Conservation (phyloP, 352 stramenopile genomes). For the Globisporangium cylindrosporum region DNA sequence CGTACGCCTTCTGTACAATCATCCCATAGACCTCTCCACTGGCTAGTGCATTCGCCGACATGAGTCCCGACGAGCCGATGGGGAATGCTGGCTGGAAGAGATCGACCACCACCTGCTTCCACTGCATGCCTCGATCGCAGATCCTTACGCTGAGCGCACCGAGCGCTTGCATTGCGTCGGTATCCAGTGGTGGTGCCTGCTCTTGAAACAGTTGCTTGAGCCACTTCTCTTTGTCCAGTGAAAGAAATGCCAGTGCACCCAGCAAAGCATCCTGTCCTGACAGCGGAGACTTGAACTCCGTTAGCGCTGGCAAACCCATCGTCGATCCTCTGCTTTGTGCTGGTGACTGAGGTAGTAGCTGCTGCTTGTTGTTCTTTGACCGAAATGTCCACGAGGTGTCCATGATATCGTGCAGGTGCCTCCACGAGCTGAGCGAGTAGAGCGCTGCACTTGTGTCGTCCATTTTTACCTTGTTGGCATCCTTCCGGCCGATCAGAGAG, state of each 20-base stretch:
- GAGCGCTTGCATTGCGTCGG: neutral
- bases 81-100: conserved; percentile 41
- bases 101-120: conserved; percentile 42
- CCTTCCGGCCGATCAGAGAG: neutral
- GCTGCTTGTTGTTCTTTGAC: neutral
- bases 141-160: conserved; percentile 20
- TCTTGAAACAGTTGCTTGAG: conserved; percentile 21
- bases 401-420: conserved; percentile 22
- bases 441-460: neutral
- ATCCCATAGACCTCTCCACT: conserved; percentile 34
- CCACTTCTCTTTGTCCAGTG: conserved; percentile 22
- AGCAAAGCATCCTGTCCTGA: conserved; percentile 33
- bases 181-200: neutral
- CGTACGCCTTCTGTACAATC: conserved; percentile 58
- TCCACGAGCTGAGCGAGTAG: conserved; percentile 26
- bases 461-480: neutral
- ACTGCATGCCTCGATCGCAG: conserved; percentile 27
- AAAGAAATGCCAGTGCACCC: conserved; percentile 27
- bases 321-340: neutral
- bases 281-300: conserved; percentile 22
- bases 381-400: conserved; percentile 31
- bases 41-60: conserved; percentile 19
- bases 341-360: neutral
- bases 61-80: conserved; percentile 25
- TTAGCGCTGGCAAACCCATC: neutral